Percentiles rank a stretch among this genome's conserved stretches.
Evolutionary conservation across 2,329 filamentous ascomycete genomes (phyloP).

Genomic region (Dactylellina haptotyla): DNA sequence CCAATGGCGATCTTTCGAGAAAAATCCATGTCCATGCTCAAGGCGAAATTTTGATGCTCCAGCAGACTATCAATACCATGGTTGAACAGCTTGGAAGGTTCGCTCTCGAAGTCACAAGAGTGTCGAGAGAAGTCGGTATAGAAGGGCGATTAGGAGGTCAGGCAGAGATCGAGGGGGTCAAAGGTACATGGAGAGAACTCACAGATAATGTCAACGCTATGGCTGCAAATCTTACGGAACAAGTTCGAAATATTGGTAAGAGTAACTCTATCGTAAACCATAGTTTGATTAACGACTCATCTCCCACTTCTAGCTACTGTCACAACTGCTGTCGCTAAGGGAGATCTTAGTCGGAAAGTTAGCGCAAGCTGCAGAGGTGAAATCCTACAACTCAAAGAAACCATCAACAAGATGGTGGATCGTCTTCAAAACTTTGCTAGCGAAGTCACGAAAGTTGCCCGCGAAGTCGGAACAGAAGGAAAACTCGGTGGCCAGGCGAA

Average conservation of each 20-base stretch:
- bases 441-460: conserved; percentile 88
- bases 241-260: conserved; percentile 59
- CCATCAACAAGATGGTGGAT: conserved; percentile 99
- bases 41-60: conserved; percentile 82
- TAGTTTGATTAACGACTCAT: neutral
- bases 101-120: conserved; percentile 82
- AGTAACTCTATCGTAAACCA: neutral
- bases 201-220: conserved; percentile 65
- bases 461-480: conserved; percentile 95
- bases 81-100: conserved; percentile 85
- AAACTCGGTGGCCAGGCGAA: conserved; percentile 93
- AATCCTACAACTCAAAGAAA: conserved; percentile 93
- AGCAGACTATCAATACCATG: conserved; percentile 90
- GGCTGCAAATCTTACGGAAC: conserved; percentile 60
- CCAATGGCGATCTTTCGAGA: conserved; percentile 82
- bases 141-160: conserved; percentile 85
- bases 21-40: conserved; percentile 84
- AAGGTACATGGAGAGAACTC: conserved; percentile 88
- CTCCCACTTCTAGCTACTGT: conserved; percentile 65
- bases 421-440: conserved; percentile 95
- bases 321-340: conserved; percentile 76
- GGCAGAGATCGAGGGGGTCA: conserved; percentile 82
- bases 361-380: conserved; percentile 91
- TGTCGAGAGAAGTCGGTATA: conserved; percentile 83
- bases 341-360: conserved; percentile 95